phyloP scores from a whole-genome alignment of 441 rosid genomes.

The Pelargonium fulgidum region DNA sequence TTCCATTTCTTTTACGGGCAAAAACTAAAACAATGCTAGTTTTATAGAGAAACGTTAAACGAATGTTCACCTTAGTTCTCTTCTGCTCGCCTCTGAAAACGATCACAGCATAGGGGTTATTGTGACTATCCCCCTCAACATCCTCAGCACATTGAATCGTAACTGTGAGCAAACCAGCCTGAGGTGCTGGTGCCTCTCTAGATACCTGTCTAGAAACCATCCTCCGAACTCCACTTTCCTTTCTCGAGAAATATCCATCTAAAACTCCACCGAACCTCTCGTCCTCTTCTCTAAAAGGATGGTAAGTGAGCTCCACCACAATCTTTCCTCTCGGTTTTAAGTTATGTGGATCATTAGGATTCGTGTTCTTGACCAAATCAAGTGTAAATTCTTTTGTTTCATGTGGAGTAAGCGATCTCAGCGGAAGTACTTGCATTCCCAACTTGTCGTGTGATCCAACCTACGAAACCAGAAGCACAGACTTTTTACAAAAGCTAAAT shows the following conservation, averaged over 20 bases:
- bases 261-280: constrained; percentile 17
- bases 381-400: constrained; percentile 36
- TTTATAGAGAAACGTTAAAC: too few relatives aligned
- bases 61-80: constrained; percentile 30
- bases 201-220: background rate
- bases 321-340: constrained; percentile 37
- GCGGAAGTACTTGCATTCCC: constrained; percentile 42
- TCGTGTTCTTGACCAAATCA: constrained; percentile 33
- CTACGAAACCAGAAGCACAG: constrained; percentile 20
- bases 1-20: background rate
- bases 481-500: background rate
- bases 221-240: constrained; percentile 16
- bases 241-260: constrained; percentile 11
- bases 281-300: constrained; percentile 38
- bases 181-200: constrained; percentile 13
- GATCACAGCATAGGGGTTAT: constrained; percentile 30
- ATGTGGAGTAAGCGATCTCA: constrained; percentile 26
- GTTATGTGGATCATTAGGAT: constrained; percentile 30
- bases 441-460: constrained; percentile 40
- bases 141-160: constrained; percentile 32
- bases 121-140: constrained; percentile 34
- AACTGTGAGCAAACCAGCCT: constrained; percentile 33
- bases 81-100: constrained; percentile 32
- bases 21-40: too few relatives aligned
- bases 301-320: constrained; percentile 31